These are phyloP conservation scores for Conringia planisiliqua DNA, from an alignment of 345 rosid genomes.

Conservation along the genomic window DNA sequence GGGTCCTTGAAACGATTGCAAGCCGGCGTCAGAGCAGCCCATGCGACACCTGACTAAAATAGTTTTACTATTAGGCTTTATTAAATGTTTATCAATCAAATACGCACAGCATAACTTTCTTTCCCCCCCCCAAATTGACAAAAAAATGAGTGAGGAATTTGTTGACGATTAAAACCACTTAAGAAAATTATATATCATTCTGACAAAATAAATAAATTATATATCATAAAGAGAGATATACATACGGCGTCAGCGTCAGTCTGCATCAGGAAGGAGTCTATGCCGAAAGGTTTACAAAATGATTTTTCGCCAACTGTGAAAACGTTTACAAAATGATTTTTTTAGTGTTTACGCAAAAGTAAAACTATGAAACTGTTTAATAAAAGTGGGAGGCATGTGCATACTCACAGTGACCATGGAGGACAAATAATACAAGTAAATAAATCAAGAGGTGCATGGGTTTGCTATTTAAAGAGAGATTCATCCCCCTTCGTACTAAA, in stretches of 20 bases:
- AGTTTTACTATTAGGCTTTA: too few species aligned
- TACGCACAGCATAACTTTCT: background rate
- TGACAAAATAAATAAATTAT: background rate
- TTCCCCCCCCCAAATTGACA: background rate
- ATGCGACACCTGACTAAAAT: background rate
- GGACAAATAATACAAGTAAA: background rate
- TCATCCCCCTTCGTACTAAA: conserved; percentile 29
- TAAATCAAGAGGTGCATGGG: conserved; percentile 17
- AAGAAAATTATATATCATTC: background rate
- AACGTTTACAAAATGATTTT: conserved; percentile 1
- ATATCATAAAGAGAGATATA: conserved; percentile 21
- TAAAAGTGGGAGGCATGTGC: conserved; percentile 33
- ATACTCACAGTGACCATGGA: conserved; percentile 1
- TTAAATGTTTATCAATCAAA: background rate
- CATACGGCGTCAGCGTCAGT: conserved; percentile 21
- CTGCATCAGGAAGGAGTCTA: conserved; percentile 22
- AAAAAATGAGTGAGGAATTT: background rate
- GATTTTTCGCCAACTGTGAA: conserved; percentile 31
- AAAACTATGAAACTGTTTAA: background rate
- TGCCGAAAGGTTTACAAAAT: conserved; percentile 27
- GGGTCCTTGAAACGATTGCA: background rate
- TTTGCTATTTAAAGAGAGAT: conserved; percentile 19
- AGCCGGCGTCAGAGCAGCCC: background rate
- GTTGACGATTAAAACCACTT: background rate
- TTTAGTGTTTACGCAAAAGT: background rate